Percentiles rank a stretch among this genome's conserved stretches.
phyloP scores from a whole-genome alignment of 768 basidiomycete species.

The Mycena leptocephala region DNA sequence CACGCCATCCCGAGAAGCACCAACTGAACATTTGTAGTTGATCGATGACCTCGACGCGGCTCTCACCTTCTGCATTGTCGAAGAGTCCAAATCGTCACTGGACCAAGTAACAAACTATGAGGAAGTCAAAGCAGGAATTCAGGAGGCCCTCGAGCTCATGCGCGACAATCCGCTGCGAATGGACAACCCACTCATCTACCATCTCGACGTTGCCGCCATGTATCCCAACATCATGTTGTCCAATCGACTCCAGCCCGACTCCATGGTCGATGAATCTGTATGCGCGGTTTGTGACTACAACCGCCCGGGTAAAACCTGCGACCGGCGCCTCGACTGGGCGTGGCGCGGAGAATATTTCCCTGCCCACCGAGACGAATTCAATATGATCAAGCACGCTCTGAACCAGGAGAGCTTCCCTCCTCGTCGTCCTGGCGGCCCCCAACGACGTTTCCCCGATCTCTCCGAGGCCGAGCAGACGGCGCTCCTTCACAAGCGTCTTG shows the following conservation, averaged over 20 bases:
- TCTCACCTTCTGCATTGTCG: slow-evolving; percentile 88
- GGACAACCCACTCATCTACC: slow-evolving; percentile 97
- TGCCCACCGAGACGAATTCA: slow-evolving; percentile 96
- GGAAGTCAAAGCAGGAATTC: slow-evolving; percentile 88
- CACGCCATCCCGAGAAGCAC: not conserved
- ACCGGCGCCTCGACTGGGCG: slow-evolving; percentile 95
- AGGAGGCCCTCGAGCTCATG: slow-evolving; percentile 85
- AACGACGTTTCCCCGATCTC: slow-evolving; percentile 89
- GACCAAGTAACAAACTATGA: slow-evolving; percentile 96
- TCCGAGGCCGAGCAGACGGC: slow-evolving; percentile 90
- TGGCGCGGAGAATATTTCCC: slow-evolving; percentile 99
- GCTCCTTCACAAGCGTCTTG: slow-evolving; percentile 94
- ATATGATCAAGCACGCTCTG: slow-evolving; percentile 98
- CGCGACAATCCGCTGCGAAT: slow-evolving; percentile 92
- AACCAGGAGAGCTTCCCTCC: slow-evolving; percentile 96
- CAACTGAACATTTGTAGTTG: slow-evolving; percentile 65
- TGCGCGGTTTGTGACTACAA: slow-evolving; percentile 99
- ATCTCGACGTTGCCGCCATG: slow-evolving; percentile 99
- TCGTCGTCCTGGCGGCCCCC: slow-evolving; percentile 79
- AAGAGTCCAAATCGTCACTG: slow-evolving; percentile 86
- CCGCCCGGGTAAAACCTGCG: slow-evolving; percentile 95
- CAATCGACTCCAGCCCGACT: slow-evolving; percentile 98
- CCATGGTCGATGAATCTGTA: slow-evolving; percentile 95
- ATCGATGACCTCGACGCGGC: slow-evolving; percentile 96
- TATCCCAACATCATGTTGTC: slow-evolving; percentile 99